These are phyloP conservation scores for Spathaspora hagerdaliae DNA, from an alignment of 805 yeast species.

Conservation along the genomic window DNA sequence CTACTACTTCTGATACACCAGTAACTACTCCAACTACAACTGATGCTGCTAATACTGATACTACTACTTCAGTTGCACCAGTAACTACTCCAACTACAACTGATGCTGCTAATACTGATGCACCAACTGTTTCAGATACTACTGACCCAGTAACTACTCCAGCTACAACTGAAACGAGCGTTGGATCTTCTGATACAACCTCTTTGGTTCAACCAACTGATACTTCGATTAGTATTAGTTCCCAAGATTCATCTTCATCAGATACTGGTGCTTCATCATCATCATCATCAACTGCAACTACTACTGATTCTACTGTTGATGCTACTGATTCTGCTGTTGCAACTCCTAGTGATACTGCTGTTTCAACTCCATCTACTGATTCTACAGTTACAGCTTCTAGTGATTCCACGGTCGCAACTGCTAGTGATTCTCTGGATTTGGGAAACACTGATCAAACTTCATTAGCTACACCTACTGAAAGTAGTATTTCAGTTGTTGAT, in stretches of 20 bases:
- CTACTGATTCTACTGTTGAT: not conserved
- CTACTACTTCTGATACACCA: too few species aligned
- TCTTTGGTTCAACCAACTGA: constrained; percentile 4
- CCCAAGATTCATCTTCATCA: too few species aligned
- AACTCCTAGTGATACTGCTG: not conserved
- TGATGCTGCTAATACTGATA: too few species aligned
- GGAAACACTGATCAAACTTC: too few species aligned
- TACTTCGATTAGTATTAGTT: not conserved
- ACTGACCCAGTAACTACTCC: not conserved
- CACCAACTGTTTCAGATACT: not conserved
- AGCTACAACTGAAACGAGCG: not conserved
- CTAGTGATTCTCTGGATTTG: not conserved
- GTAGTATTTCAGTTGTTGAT: too few species aligned
- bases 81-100: not conserved
- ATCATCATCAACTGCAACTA: not conserved
- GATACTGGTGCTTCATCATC: not conserved
- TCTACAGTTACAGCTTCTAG: not conserved
- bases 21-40: too few species aligned
- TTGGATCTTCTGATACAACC: not conserved
- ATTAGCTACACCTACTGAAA: too few species aligned
- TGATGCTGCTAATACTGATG: not conserved
- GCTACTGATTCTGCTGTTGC: not conserved
- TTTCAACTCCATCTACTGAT: not conserved
- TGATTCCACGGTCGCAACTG: not conserved
- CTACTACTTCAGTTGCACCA: too few species aligned